Conservation (phyloP, 345 rosid genomes). For the Aquilaria sinensis region DNA sequence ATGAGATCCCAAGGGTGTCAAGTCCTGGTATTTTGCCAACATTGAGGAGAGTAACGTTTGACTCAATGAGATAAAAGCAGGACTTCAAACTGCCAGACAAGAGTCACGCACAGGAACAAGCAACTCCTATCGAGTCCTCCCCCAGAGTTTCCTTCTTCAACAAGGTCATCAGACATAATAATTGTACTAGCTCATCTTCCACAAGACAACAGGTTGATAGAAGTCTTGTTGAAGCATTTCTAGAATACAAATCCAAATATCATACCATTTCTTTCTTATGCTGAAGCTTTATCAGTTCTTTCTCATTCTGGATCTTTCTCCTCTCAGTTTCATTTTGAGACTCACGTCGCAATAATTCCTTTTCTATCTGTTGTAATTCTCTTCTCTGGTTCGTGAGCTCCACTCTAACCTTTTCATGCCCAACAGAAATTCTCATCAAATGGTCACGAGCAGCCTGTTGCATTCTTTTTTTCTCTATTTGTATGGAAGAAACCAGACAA, state of each 20-base stretch:
- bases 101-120: too few relatives aligned
- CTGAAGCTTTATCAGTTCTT: slow-evolving; percentile 34
- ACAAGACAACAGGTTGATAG: too few relatives aligned
- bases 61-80: not conserved
- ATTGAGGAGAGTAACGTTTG: slow-evolving; percentile 11
- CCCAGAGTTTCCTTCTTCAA: too few relatives aligned
- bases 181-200: too few relatives aligned
- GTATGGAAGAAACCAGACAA: not conserved
- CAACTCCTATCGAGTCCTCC: too few relatives aligned
- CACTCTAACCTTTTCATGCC: slow-evolving; percentile 33
- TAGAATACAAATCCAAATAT: too few relatives aligned
- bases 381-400: slow-evolving; percentile 29
- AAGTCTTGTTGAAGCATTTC: too few relatives aligned
- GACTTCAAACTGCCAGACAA: too few relatives aligned
- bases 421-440: slow-evolving; percentile 30
- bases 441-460: slow-evolving; percentile 24
- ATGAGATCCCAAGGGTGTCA: slow-evolving; percentile 23
- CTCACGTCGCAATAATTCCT: slow-evolving; percentile 36
- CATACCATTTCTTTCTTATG: too few relatives aligned
- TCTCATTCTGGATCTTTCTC: slow-evolving; percentile 31
- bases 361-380: slow-evolving; percentile 35
- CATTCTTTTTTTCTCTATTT: slow-evolving; percentile 30
- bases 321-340: slow-evolving; percentile 43
- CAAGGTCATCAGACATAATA: too few relatives aligned
- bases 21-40: slow-evolving; percentile 18